A percentile compares a stretch with the other conserved stretches of the same genome.
These are phyloP conservation scores for Phialophora verrucosa DNA, from an alignment of 2,329 filamentous ascomycete species.

Conservation along the genomic window DNA sequence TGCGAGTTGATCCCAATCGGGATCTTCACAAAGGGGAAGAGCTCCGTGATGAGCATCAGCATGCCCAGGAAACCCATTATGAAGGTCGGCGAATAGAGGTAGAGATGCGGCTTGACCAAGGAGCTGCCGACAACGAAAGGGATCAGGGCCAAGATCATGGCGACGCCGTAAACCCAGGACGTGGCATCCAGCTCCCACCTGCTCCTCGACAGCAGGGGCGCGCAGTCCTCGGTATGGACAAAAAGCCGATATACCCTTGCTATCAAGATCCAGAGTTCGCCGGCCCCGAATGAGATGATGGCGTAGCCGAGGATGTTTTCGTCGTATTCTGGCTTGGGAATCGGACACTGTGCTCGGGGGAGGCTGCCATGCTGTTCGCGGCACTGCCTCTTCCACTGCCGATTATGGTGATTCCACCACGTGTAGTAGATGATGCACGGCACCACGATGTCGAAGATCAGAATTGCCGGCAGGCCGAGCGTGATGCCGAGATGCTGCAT, in stretches of 20 bases:
- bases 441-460: slow-evolving; percentile 30
- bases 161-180: slow-evolving; percentile 31
- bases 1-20: slow-evolving; percentile 33
- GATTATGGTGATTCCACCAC: slow-evolving; percentile 27
- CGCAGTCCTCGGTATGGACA: slow-evolving; percentile 23
- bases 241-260: slow-evolving; percentile 25
- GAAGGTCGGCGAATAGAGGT: slow-evolving; percentile 28
- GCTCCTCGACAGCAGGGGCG: slow-evolving; percentile 22
- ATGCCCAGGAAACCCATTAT: slow-evolving; percentile 31
- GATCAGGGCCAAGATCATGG: slow-evolving; percentile 28
- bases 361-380: slow-evolving; percentile 15
- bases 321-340: slow-evolving; percentile 26
- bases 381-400: slow-evolving; percentile 22
- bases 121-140: slow-evolving; percentile 29
- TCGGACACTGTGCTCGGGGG: slow-evolving; percentile 15
- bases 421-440: slow-evolving; percentile 34
- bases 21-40: slow-evolving; percentile 25
- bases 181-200: slow-evolving; percentile 30
- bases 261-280: slow-evolving; percentile 31
- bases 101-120: slow-evolving; percentile 21
- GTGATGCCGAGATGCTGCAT: slow-evolving; percentile 29
- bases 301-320: slow-evolving; percentile 36
- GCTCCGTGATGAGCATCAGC: slow-evolving; percentile 30
- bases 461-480: slow-evolving; percentile 25
- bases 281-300: slow-evolving; percentile 27